Evolutionary conservation across 352 stramenopile species (phyloP).

Genomic region (Phytophthora citricola): DNA sequence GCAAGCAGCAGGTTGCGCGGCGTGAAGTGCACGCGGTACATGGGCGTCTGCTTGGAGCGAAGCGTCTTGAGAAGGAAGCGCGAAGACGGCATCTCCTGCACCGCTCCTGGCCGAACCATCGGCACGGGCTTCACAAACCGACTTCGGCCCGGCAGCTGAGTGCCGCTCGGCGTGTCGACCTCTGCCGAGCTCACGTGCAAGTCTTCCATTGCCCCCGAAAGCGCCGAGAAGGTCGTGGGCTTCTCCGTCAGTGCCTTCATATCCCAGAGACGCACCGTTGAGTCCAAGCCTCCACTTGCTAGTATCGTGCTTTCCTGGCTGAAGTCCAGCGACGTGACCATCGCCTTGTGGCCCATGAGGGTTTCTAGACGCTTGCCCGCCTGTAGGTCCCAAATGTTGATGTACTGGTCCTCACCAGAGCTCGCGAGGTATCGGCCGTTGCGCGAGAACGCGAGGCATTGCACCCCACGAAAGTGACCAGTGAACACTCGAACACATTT

Average conservation of each 20-base stretch:
- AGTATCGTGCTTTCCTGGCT: conserved; percentile 82
- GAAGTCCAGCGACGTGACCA: conserved; percentile 80
- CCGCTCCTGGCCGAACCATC: conserved; percentile 55
- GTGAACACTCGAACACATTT: conserved; percentile 93
- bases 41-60: conserved; percentile 85
- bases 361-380: conserved; percentile 87
- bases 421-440: conserved; percentile 91
- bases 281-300: conserved; percentile 78
- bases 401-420: conserved; percentile 87
- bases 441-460: conserved; percentile 89
- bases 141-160: conserved; percentile 30
- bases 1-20: conserved; percentile 81
- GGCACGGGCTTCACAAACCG: conserved; percentile 63
- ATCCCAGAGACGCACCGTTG: conserved; percentile 85
- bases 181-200: conserved; percentile 41
- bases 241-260: conserved; percentile 81
- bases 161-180: conserved; percentile 11
- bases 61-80: conserved; percentile 87
- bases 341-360: conserved; percentile 77
- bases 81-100: conserved; percentile 69
- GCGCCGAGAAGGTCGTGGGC: conserved; percentile 33
- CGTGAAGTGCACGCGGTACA: conserved; percentile 86
- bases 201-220: conserved; percentile 40
- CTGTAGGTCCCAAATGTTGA: conserved; percentile 96
- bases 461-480: conserved; percentile 90